Percentiles rank a stretch among this genome's conserved stretches.
phyloP scores from a whole-genome alignment of 2,329 filamentous ascomycete genomes.

The Thyridium curvatum region DNA sequence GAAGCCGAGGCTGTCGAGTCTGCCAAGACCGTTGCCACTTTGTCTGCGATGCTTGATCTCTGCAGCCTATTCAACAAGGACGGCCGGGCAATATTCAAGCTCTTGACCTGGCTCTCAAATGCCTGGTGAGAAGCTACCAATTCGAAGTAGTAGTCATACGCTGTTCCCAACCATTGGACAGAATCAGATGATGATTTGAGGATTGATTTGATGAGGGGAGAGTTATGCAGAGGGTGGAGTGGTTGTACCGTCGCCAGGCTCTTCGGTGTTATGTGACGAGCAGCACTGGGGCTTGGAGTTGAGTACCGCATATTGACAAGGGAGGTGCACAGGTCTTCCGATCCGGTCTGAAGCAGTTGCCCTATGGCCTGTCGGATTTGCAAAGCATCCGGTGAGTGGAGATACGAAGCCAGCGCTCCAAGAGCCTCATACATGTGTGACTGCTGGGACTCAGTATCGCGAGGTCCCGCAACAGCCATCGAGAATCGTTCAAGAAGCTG shows the following conservation, averaged over 20 bases:
- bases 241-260: constrained; percentile 29
- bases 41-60: constrained; percentile 48
- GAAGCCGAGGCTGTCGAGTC: constrained; percentile 53
- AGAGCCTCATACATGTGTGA: constrained; percentile 4
- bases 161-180: constrained; percentile 42
- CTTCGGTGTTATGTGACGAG: not conserved
- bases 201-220: constrained; percentile 41
- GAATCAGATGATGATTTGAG: constrained; percentile 23
- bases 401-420: constrained; percentile 13
- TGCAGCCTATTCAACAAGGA: constrained; percentile 54
- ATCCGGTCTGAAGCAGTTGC: constrained; percentile 15
- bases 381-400: constrained; percentile 20
- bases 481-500: constrained; percentile 24
- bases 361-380: constrained; percentile 25
- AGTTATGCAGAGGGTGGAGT: constrained; percentile 54
- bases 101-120: constrained; percentile 33
- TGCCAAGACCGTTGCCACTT: constrained; percentile 49
- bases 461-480: not conserved
- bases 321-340: constrained; percentile 9
- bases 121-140: constrained; percentile 33
- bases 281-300: not conserved
- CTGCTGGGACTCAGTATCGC: not conserved
- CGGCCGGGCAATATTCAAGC: constrained; percentile 36
- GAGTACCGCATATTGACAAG: not conserved
- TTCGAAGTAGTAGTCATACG: constrained; percentile 44